Conservation (phyloP, 2,329 filamentous ascomycete genomes). For the Setomelanomma holmii region DNA sequence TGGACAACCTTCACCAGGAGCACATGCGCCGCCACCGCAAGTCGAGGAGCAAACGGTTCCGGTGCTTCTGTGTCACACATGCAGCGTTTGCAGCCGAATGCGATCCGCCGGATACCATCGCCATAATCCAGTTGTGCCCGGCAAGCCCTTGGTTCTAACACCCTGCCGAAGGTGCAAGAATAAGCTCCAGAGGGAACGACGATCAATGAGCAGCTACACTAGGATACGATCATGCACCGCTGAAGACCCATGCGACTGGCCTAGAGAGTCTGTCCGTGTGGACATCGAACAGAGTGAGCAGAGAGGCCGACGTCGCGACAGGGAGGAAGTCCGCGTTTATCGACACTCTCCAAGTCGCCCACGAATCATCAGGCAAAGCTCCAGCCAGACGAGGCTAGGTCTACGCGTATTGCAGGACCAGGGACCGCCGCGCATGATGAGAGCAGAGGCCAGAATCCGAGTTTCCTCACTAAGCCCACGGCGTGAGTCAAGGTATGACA, state of each 20-base stretch:
- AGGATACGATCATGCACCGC: slow-evolving; percentile 28
- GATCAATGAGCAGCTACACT: slow-evolving; percentile 24
- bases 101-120: slow-evolving; percentile 46
- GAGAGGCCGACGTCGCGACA: slow-evolving; percentile 31
- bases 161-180: slow-evolving; percentile 43
- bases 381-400: slow-evolving; percentile 32
- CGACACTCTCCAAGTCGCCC: slow-evolving; percentile 26
- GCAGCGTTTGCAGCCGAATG: slow-evolving; percentile 41
- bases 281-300: slow-evolving; percentile 23
- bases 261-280: slow-evolving; percentile 24
- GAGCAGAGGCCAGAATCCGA: slow-evolving; percentile 17
- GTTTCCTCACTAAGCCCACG: slow-evolving; percentile 30
- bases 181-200: slow-evolving; percentile 22
- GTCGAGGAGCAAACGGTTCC: slow-evolving; percentile 25
- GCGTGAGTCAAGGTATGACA: slow-evolving; percentile 23
- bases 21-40: slow-evolving; percentile 14
- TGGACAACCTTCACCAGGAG: slow-evolving; percentile 12
- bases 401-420: slow-evolving; percentile 26
- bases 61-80: slow-evolving; percentile 43
- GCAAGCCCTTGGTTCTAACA: slow-evolving; percentile 28
- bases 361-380: slow-evolving; percentile 17
- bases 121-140: slow-evolving; percentile 44
- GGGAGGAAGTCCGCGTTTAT: slow-evolving; percentile 26
- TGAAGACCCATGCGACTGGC: slow-evolving; percentile 37
- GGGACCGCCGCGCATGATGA: slow-evolving; percentile 12